Percentiles rank a stretch among this genome's conserved stretches.
These are phyloP conservation scores for Candida ipomoeae DNA, from an alignment of 805 yeast species.

Conservation along the genomic window DNA sequence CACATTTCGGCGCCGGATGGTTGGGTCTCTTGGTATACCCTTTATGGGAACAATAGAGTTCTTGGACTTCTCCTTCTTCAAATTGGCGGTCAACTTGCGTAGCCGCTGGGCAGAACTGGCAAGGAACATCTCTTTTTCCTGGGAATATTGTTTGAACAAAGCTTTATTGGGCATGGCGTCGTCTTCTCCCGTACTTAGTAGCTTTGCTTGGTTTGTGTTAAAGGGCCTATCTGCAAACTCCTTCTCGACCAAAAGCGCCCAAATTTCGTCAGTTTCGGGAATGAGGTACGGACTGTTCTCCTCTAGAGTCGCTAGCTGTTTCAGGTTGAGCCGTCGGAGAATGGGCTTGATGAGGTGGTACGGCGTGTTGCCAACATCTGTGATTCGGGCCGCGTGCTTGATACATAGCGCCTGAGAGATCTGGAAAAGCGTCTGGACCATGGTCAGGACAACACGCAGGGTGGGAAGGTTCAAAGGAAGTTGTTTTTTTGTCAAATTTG, in stretches of 20 bases:
- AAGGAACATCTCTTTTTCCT: slow-evolving; percentile 42
- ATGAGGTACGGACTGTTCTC: slow-evolving; percentile 38
- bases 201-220: slow-evolving; percentile 4
- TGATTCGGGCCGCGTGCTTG: slow-evolving; percentile 14
- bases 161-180: slow-evolving; percentile 31
- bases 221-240: slow-evolving; percentile 48
- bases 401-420: slow-evolving; percentile 14
- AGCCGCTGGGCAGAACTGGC: slow-evolving; percentile 43
- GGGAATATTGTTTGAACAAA: slow-evolving; percentile 35
- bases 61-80: slow-evolving; percentile 38
- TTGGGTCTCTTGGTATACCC: slow-evolving; percentile 15
- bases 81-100: slow-evolving; percentile 36
- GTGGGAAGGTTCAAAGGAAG: background rate
- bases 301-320: slow-evolving; percentile 41
- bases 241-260: slow-evolving; percentile 42
- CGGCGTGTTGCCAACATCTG: slow-evolving; percentile 22
- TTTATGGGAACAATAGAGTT: slow-evolving; percentile 32
- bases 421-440: slow-evolving; percentile 12
- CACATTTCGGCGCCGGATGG: slow-evolving; percentile 12
- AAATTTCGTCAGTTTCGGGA: slow-evolving; percentile 41
- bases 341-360: slow-evolving; percentile 49
- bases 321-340: slow-evolving; percentile 38
- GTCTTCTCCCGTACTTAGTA: slow-evolving; percentile 3
- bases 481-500: background rate
- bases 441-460: background rate